Conservation (phyloP, 345 rosid species). For the Lepidium africanum region DNA sequence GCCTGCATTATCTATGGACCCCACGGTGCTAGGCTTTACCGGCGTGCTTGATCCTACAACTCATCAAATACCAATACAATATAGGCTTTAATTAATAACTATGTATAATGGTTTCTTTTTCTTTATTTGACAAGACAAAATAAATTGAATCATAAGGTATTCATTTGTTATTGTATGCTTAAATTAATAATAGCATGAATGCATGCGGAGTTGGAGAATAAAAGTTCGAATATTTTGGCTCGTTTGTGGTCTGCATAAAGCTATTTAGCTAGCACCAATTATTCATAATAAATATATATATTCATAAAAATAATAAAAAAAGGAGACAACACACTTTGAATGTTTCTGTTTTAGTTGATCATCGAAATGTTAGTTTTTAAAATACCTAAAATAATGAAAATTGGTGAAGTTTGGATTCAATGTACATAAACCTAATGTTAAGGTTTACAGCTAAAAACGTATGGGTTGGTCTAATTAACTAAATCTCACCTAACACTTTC, state of each 20-base stretch:
- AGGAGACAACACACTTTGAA: neutral
- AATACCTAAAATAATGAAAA: neutral
- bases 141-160: slow-evolving; percentile 19
- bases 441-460: slow-evolving; percentile 13
- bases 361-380: neutral
- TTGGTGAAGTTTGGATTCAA: neutral
- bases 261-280: neutral
- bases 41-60: slow-evolving; percentile 44
- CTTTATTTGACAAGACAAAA: slow-evolving; percentile 14
- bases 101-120: neutral
- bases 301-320: neutral
- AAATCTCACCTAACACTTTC: slow-evolving; percentile 21
- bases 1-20: slow-evolving; percentile 33
- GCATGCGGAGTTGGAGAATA: slow-evolving; percentile 7
- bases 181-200: slow-evolving; percentile 4
- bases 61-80: slow-evolving; percentile 12
- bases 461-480: slow-evolving; percentile 12
- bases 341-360: neutral
- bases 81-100: neutral
- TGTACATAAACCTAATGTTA: neutral
- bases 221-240: neutral
- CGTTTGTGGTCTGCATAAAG: slow-evolving; percentile 9
- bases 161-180: neutral
- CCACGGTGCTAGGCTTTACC: slow-evolving; percentile 38
- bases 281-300: neutral